Percentiles rank a stretch among this genome's conserved stretches.
Conservation (phyloP, 805 yeast genomes). For the Teunomyces aglyptinius region DNA sequence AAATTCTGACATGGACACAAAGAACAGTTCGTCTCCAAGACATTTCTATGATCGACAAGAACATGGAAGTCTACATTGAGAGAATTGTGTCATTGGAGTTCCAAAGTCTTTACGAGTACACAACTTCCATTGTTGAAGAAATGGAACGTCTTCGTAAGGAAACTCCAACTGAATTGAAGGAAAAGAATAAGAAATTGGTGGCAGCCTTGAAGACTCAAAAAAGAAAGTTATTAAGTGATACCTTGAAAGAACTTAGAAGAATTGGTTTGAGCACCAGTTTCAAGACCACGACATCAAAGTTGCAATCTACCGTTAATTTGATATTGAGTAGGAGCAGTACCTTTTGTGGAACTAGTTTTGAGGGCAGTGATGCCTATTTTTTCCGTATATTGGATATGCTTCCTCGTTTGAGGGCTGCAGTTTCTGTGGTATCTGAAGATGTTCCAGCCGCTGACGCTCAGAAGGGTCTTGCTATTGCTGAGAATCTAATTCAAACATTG, state of each 20-base stretch:
- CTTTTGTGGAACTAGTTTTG: constrained; percentile 36
- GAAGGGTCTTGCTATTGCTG: constrained; percentile 73
- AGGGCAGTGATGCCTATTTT: constrained; percentile 50
- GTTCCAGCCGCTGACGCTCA: constrained; percentile 72
- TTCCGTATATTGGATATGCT: constrained; percentile 73
- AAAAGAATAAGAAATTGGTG: constrained; percentile 68
- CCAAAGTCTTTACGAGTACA: constrained; percentile 54
- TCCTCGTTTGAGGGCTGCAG: constrained; percentile 72
- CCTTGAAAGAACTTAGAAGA: constrained; percentile 67
- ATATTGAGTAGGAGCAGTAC: constrained; percentile 57
- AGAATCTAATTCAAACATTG: constrained; percentile 62
- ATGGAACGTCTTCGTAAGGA: constrained; percentile 66
- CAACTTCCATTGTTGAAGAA: constrained; percentile 52
- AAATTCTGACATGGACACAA: constrained; percentile 47
- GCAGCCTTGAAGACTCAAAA: constrained; percentile 81
- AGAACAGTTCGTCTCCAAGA: constrained; percentile 60
- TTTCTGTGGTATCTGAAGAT: constrained; percentile 62
- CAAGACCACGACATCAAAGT: constrained; percentile 61
- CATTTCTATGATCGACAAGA: constrained; percentile 47
- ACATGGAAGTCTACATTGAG: constrained; percentile 51
- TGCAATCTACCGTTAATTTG: constrained; percentile 60
- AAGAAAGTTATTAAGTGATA: constrained; percentile 70
- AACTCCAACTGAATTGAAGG: constrained; percentile 70
- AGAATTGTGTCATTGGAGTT: constrained; percentile 30
- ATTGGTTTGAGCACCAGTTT: constrained; percentile 73